Evolutionary conservation across 441 rosid species (phyloP).

Genomic region (Corymbia citriodora): DNA sequence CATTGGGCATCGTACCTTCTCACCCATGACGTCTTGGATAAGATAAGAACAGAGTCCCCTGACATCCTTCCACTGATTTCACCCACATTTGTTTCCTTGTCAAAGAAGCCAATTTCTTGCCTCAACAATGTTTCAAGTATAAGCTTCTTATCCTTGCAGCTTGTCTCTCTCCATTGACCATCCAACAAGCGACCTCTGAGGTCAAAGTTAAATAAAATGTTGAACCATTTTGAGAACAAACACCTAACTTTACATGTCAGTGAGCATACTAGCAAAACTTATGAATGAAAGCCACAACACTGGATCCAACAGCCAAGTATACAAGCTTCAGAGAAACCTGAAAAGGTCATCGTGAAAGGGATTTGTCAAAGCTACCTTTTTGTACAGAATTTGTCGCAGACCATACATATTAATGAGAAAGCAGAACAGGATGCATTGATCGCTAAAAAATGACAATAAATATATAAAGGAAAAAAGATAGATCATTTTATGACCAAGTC

Average conservation of each 20-base stretch:
- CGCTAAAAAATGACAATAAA: not conserved
- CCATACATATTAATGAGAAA: not conserved
- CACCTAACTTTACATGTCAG: not conserved
- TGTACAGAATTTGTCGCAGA: not conserved
- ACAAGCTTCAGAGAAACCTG: slow-evolving; percentile 48
- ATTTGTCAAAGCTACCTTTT: not conserved
- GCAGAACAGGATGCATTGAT: not conserved
- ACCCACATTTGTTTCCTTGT: slow-evolving; percentile 61
- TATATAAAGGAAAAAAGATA: not conserved
- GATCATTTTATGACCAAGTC: not conserved
- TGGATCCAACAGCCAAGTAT: slow-evolving; percentile 48
- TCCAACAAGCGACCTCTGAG: slow-evolving; percentile 83
- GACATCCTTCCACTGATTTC: slow-evolving; percentile 86
- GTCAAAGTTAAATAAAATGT: not conserved
- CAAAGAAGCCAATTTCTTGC: slow-evolving; percentile 78
- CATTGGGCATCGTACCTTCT: slow-evolving; percentile 48
- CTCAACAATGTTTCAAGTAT: slow-evolving; percentile 68
- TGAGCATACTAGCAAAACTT: slow-evolving; percentile 20
- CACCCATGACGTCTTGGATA: slow-evolving; percentile 86
- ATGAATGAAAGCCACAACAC: slow-evolving; percentile 63
- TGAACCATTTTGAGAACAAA: not conserved
- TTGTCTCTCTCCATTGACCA: slow-evolving; percentile 84
- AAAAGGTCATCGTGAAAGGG: not conserved
- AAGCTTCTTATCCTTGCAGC: slow-evolving; percentile 55
- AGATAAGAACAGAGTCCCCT: slow-evolving; percentile 58